A percentile compares a stretch with the other conserved stretches of the same genome.
Evolutionary conservation across 2,329 filamentous ascomycete genomes (phyloP).

Genomic region (Beauveria australis): DNA sequence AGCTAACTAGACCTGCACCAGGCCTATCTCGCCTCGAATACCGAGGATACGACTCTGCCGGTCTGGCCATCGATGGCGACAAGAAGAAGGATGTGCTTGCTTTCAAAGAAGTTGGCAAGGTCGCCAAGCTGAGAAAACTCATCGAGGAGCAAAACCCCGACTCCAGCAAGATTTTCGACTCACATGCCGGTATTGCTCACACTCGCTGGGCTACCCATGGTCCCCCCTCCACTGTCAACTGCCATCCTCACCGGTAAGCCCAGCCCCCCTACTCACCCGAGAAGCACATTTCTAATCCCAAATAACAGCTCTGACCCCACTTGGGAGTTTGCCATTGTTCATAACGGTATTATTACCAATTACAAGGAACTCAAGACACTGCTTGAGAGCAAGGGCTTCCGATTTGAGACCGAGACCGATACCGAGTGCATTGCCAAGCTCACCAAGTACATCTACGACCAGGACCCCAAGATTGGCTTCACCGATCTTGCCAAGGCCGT

Average conservation of each 20-base stretch:
- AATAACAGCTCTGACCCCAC: slow-evolving; percentile 70
- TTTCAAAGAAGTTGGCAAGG: slow-evolving; percentile 99
- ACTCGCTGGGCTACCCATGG: slow-evolving; percentile 99
- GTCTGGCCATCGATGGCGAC: slow-evolving; percentile 91
- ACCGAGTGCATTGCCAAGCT: slow-evolving; percentile 99
- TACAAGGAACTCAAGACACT: slow-evolving; percentile 99
- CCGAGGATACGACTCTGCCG: slow-evolving; percentile 96
- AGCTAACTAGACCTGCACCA: slow-evolving; percentile 32
- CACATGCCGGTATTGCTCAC: slow-evolving; percentile 97
- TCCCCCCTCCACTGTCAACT: slow-evolving; percentile 86
- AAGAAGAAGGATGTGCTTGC: slow-evolving; percentile 97
- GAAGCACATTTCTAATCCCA: neutral
- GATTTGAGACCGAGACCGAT: slow-evolving; percentile 98
- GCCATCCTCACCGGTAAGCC: slow-evolving; percentile 90
- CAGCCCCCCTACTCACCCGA: neutral
- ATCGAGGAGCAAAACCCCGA: slow-evolving; percentile 79
- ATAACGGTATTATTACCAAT: slow-evolving; percentile 99
- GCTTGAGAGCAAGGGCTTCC: slow-evolving; percentile 88
- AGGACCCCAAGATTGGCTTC: slow-evolving; percentile 90
- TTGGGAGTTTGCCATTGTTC: slow-evolving; percentile 95
- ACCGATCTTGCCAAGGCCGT: slow-evolving; percentile 94
- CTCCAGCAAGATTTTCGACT: slow-evolving; percentile 89
- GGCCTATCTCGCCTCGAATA: slow-evolving; percentile 95
- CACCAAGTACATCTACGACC: slow-evolving; percentile 94
- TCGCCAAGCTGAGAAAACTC: slow-evolving; percentile 89